Conservation (phyloP, 345 rosid species). For the Kandelia obovata region DNA sequence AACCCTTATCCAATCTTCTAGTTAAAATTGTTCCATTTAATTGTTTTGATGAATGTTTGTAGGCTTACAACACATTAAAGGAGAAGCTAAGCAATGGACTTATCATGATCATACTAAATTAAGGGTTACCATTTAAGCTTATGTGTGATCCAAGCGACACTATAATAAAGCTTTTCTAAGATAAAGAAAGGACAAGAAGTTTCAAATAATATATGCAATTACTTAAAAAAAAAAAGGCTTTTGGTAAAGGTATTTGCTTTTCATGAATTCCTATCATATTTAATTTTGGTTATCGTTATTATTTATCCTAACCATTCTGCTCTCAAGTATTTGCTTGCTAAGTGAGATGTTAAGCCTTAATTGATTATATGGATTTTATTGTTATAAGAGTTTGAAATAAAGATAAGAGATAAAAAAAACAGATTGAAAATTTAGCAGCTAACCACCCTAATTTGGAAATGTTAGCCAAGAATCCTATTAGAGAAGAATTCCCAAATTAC, state of each 20-base stretch:
- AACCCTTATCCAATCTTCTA: not conserved
- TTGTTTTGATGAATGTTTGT: not conserved
- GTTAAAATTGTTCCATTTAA: not conserved
- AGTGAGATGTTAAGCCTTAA: too few species aligned
- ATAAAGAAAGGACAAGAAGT: not conserved
- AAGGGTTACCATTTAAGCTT: not conserved
- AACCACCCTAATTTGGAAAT: not conserved
- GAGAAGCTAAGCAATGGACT: not conserved
- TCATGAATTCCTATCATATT: too few species aligned
- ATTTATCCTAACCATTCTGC: too few species aligned
- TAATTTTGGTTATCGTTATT: too few species aligned
- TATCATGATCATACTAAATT: not conserved
- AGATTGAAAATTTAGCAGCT: not conserved
- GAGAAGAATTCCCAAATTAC: not conserved
- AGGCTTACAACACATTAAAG: not conserved
- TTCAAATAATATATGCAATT: not conserved
- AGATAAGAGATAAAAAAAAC: not conserved
- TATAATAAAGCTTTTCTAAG: not conserved
- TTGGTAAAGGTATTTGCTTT: too few species aligned
- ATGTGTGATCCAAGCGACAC: not conserved
- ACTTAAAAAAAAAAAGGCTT: too few species aligned
- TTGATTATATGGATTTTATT: too few species aligned
- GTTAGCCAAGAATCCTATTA: not conserved
- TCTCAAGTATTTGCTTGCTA: too few species aligned
- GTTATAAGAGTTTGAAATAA: not conserved